These are phyloP conservation scores for Yamadazyma buinensis DNA, from an alignment of 1,139 yeast species.

Conservation along the genomic window DNA sequence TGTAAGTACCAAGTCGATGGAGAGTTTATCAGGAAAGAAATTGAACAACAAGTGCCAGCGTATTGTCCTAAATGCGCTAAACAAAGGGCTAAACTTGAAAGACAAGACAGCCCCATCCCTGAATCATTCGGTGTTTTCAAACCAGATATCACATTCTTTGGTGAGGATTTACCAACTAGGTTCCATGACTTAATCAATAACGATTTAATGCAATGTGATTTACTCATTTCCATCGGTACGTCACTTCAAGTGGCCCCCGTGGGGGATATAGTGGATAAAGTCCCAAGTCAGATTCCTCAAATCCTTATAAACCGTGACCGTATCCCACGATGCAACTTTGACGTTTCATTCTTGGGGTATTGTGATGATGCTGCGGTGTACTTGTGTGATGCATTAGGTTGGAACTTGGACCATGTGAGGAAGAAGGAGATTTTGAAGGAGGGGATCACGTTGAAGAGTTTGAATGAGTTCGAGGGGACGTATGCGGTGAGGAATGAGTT, in stretches of 20 bases:
- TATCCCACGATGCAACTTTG: constrained; percentile 77
- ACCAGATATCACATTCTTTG: constrained; percentile 95
- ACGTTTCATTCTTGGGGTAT: constrained; percentile 72
- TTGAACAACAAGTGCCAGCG: constrained; percentile 61
- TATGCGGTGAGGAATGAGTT: constrained; percentile 10
- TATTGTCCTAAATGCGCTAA: constrained; percentile 65
- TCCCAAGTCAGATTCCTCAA: constrained; percentile 75
- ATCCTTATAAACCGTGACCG: constrained; percentile 78
- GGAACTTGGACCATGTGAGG: constrained; percentile 58
- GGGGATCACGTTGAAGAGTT: constrained; percentile 2
- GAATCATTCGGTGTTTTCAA: constrained; percentile 81
- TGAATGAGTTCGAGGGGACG: constrained; percentile 23
- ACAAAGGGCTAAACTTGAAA: constrained; percentile 33
- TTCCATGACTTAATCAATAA: constrained; percentile 61
- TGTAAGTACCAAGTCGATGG: constrained; percentile 73
- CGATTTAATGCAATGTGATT: constrained; percentile 69
- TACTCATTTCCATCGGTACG: constrained; percentile 86
- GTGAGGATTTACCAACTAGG: constrained; percentile 76
- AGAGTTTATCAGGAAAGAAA: constrained; percentile 56
- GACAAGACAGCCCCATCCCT: constrained; percentile 25
- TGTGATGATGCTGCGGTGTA: constrained; percentile 85
- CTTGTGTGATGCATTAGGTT: constrained; percentile 56
- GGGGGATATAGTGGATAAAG: constrained; percentile 79
- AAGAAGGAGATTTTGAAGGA: neutral
- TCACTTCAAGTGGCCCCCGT: constrained; percentile 95